These are phyloP conservation scores for Oenanthe sinensis DNA, from an alignment of 129 eudicot species.

Conservation along the genomic window DNA sequence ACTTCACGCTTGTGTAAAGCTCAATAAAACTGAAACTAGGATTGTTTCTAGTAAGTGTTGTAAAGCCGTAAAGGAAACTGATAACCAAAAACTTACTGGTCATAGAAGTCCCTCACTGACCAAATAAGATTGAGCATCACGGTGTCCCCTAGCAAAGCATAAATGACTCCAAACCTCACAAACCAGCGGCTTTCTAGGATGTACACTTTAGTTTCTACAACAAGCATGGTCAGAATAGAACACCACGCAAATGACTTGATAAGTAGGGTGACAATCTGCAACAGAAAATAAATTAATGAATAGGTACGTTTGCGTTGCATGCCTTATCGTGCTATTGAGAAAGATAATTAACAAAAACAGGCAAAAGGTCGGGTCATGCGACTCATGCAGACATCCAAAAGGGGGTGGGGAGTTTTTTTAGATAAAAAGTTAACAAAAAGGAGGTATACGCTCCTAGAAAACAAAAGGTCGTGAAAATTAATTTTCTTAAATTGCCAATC, in stretches of 20 bases:
- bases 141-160: constrained; percentile 42
- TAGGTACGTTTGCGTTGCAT: not conserved
- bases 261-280: constrained; percentile 37
- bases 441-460: not conserved
- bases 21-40: not conserved
- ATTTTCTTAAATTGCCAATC: not conserved
- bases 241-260: constrained; percentile 48
- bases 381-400: no score
- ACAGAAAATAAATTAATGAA: not conserved
- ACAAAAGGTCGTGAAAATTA: not conserved
- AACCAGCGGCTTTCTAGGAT: constrained; percentile 47
- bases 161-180: constrained; percentile 44
- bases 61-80: not conserved
- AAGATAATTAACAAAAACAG: not conserved
- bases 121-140: constrained; percentile 34
- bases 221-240: constrained; percentile 37
- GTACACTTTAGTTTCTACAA: constrained; percentile 42
- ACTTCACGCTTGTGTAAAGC: not conserved
- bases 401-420: not conserved
- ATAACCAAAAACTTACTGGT: constrained; percentile 18
- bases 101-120: constrained; percentile 28
- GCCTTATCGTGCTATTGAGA: not conserved
- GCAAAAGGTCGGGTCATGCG: constrained; percentile 1
- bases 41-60: not conserved
- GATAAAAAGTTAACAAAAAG: no score